These are phyloP conservation scores for Calonectria leucothoes DNA, from an alignment of 2,329 filamentous ascomycete genomes.

Conservation along the genomic window DNA sequence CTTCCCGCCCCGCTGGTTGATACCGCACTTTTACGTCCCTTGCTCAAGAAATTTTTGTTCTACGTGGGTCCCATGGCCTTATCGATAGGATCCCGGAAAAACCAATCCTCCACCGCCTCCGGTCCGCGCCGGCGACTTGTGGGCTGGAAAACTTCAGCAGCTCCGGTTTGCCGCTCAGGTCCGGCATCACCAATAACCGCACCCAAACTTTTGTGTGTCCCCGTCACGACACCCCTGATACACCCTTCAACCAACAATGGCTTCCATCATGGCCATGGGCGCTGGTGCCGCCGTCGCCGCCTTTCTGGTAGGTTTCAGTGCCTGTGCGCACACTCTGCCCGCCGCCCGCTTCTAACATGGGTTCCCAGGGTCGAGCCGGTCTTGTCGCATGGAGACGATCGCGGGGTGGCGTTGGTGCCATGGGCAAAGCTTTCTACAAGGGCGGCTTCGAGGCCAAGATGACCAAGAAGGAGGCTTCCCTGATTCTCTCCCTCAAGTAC, in stretches of 20 bases:
- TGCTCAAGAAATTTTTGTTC: conserved; percentile 41
- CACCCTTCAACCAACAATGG: conserved; percentile 45
- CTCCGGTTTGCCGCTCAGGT: conserved; percentile 30
- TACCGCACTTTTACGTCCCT: conserved; percentile 33
- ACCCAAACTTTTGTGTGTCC: conserved; percentile 19
- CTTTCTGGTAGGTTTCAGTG: conserved; percentile 56
- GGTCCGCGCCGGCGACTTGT: conserved; percentile 36
- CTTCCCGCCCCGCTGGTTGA: conserved; percentile 38
- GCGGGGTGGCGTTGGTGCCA: conserved; percentile 78
- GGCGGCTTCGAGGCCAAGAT: conserved; percentile 98
- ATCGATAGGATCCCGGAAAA: conserved; percentile 43
- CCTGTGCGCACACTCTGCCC: background rate
- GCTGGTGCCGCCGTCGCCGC: conserved; percentile 63
- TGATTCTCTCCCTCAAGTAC: conserved; percentile 93
- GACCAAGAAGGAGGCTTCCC: conserved; percentile 88
- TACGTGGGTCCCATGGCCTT: conserved; percentile 17
- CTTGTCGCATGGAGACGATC: conserved; percentile 89
- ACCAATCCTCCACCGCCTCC: conserved; percentile 29
- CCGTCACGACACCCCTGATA: conserved; percentile 14
- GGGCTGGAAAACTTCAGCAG: conserved; percentile 42
- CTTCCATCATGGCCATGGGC: conserved; percentile 59
- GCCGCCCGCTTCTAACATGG: conserved; percentile 17
- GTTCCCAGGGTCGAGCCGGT: conserved; percentile 84
- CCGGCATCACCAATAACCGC: conserved; percentile 26
- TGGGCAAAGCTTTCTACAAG: conserved; percentile 96